phyloP scores from a whole-genome alignment of 106 monocot species.

The Amphibolis antarctica region DNA sequence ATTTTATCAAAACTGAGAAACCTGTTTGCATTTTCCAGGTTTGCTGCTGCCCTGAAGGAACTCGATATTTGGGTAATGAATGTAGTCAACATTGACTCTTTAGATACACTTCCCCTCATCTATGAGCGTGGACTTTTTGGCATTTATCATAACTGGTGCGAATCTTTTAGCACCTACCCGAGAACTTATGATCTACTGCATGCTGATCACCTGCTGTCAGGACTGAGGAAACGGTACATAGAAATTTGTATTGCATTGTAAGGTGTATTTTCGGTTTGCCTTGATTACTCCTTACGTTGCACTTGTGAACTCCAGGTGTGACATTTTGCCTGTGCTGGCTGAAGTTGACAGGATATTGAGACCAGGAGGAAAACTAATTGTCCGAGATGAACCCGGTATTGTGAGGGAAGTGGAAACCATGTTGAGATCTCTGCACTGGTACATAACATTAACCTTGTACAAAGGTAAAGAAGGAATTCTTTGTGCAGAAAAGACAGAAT shows the following conservation, averaged over 20 bases:
- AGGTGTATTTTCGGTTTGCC: too few species aligned
- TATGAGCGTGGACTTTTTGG: slow-evolving; percentile 90
- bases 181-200: slow-evolving; percentile 93
- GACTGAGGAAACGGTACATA: slow-evolving; percentile 86
- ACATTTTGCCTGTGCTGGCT: slow-evolving; percentile 48
- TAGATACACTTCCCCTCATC: slow-evolving; percentile 87
- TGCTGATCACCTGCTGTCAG: slow-evolving; percentile 89
- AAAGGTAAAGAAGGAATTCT: slow-evolving; percentile 48
- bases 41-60: slow-evolving; percentile 68
- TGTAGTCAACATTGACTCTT: slow-evolving; percentile 77
- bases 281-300: not conserved
- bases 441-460: slow-evolving; percentile 40
- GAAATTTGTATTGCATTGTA: too few species aligned
- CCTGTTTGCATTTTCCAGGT: slow-evolving; percentile 24
- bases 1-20: not conserved
- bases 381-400: slow-evolving; percentile 48
- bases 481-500: slow-evolving; percentile 70
- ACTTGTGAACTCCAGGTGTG: slow-evolving; percentile 43
- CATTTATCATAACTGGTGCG: slow-evolving; percentile 95
- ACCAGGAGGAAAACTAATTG: slow-evolving; percentile 70
- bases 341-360: slow-evolving; percentile 82
- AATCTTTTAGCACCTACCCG: slow-evolving; percentile 86
- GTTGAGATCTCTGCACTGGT: slow-evolving; percentile 77
- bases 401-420: slow-evolving; percentile 51
- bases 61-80: slow-evolving; percentile 97